phyloP scores from a whole-genome alignment of 2,329 filamentous ascomycete genomes.

The Pseudodiploospora longispora region DNA sequence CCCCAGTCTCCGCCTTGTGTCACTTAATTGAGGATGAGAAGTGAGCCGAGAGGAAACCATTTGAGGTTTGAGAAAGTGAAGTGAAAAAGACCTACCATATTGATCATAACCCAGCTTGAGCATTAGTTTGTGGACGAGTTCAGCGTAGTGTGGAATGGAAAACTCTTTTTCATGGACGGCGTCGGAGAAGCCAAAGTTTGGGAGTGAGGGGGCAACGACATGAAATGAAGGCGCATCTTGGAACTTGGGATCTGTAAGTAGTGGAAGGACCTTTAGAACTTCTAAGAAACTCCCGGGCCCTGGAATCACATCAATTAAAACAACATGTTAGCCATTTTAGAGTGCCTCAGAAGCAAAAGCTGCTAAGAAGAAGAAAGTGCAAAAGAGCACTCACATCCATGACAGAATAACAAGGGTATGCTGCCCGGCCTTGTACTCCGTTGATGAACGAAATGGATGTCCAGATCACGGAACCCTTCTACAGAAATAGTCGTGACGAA shows the following conservation, averaged over 20 bases:
- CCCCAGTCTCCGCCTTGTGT: conserved; percentile 67
- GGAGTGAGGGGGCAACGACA: conserved; percentile 49
- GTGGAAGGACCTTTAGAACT: conserved; percentile 51
- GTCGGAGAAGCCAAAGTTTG: conserved; percentile 38
- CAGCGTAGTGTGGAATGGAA: conserved; percentile 30
- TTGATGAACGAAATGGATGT: conserved; percentile 59
- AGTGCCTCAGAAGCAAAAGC: no score
- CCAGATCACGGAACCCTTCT: conserved; percentile 48
- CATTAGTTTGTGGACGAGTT: conserved; percentile 62
- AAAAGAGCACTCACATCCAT: conserved; percentile 42
- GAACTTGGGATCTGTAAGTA: conserved; percentile 27
- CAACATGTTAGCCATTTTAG: no score
- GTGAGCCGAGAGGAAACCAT: not conserved
- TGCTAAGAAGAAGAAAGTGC: conserved; percentile 21
- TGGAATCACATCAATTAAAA: conserved; percentile 2
- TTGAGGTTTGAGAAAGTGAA: not conserved
- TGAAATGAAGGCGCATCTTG: conserved; percentile 36
- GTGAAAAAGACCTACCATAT: conserved; percentile 18
- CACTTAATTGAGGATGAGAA: conserved; percentile 13
- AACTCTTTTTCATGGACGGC: conserved; percentile 23
- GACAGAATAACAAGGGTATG: conserved; percentile 59
- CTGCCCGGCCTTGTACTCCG: conserved; percentile 40
- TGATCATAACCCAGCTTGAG: conserved; percentile 48
- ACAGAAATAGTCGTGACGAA: conserved; percentile 44
- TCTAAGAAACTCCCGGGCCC: conserved; percentile 64